Base-by-base conservation (phyloP, 768 basidiomycete genomes). In the Lactarius quietus region DNA sequence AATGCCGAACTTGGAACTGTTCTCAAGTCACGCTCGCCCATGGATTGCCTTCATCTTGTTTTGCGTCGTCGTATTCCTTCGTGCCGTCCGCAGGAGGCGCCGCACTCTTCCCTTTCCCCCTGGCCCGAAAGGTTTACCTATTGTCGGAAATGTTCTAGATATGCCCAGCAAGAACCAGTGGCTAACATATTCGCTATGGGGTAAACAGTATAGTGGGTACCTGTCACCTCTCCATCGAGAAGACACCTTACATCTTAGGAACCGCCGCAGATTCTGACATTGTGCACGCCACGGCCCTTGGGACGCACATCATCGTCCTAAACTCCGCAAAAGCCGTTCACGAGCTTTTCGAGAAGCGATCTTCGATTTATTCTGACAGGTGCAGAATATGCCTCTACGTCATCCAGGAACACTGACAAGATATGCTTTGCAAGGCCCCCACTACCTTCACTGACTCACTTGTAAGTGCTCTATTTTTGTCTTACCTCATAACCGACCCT, bases 281-380 rank as follows among this genome's bases (percentile, higher is more conserved):
- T 39, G 57, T 68, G 20, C 48, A 69, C n/a, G 57, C 57, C 35
- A 57, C 68, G 33, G 31, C 58, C n/a, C 58, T 69, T 14, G 68
- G 68, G 28, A 59, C 31, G 4, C 63, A 69, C 39, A 52, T 69
- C 41, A 57, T 29, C 64, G 28, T 52, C 35, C 73, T 87, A 35
- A 85, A 81, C 72, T 80, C 78, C 63, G 65, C 58, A 8, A 61
- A 64, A 31, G 59, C 66, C 41, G 67, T 55, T 20, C 63, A 57
- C 15, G 69, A 69, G 43, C 61, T 69, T 53, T 62, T 69, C 18
- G 69, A 68, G 60, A 68, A 68, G 63, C 63, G 64, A 62, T 67
- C 65, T 23, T 65, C 67, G 38, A 62, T 69, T 17, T 69, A 69
- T 52, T 68, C 63, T 43, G 68, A 69, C 52, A 64, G 68, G 66